Evolutionary conservation across 352 stramenopile genomes (phyloP), one percentile per base, ranked within the genome.

Genomic region (Phytopythium aichiense): DNA sequence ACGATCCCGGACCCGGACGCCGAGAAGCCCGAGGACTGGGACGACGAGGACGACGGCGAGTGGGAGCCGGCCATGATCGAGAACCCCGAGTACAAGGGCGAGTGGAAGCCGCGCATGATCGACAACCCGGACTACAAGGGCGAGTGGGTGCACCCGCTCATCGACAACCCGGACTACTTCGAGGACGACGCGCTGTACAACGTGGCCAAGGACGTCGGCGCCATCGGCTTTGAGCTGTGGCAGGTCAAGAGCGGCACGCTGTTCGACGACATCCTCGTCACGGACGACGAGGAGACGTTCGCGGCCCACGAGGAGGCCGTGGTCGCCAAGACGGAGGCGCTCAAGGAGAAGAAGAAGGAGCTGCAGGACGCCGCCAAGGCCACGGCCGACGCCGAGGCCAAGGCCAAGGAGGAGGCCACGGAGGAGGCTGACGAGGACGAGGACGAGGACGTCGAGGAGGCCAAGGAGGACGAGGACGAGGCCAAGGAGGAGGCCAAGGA

Each of bases 211-310:
- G 76, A 90, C 72, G 98, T 98, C 45, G 97, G 92, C 38, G 92
- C 97, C 65, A 89, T 99, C 66, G 98, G 97, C 60, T 99, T 99
- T 67, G 98, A 99, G 86, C 87, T 99, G 40, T 99, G 97, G 98
- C 83, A 97, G 82, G 97, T 99, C 25, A 99, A 98, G 76, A 93
- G 92, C 40, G 97, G 97, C 73, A 99, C 96, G 25, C 81, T 99
- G 50, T 99, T 99, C 71, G 98, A 99, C 76, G 96, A 99, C 77
- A 99, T 99, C 67, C 85, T 99, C 48, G 80, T 99, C 53, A 99
- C 96, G 13, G 97, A 99, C 81, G 96, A 89, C 68, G 77, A 98
- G 56, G 92, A 97, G 25, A 92, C 98, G 66, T 98, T 98, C 82
- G 98, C 98, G 70, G 89, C 95, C 58, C 91, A 87, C 70, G 97